phyloP scores from a whole-genome alignment of 306 rosid species.

The Trifolium repens region DNA sequence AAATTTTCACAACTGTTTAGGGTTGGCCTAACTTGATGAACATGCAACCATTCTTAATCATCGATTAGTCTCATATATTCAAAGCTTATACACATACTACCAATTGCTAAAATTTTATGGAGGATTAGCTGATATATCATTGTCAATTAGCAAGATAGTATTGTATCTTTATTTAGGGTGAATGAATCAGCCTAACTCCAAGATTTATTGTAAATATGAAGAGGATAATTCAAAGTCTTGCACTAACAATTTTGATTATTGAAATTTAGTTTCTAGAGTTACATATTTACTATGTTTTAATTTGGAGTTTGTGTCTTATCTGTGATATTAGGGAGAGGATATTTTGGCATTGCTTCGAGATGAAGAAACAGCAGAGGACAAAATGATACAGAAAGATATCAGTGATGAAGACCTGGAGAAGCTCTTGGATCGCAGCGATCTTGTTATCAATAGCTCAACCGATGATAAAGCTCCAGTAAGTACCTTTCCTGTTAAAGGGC shows the following conservation, averaged over 20 bases:
- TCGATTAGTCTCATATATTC: conserved; percentile 1
- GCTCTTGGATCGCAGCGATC: conserved; percentile 88
- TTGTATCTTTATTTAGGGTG: background rate
- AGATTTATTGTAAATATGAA: background rate
- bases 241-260: background rate
- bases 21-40: conserved; percentile 1
- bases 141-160: background rate
- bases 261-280: background rate
- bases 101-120: background rate
- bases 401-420: conserved; percentile 71
- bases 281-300: conserved; percentile 28
- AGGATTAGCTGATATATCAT: background rate
- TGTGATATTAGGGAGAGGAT: conserved; percentile 67
- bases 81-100: background rate
- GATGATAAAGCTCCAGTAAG: conserved; percentile 42
- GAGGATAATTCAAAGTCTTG: background rate
- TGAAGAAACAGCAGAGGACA: conserved; percentile 84
- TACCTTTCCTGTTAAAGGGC: conserved; percentile 68
- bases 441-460: conserved; percentile 28
- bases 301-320: conserved; percentile 11
- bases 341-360: conserved; percentile 70
- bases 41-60: background rate
- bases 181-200: background rate
- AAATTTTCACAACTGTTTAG: background rate
- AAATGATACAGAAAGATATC: conserved; percentile 72